Evolutionary conservation across 805 yeast genomes (phyloP).

Genomic region (Ogataea paraovalis): DNA sequence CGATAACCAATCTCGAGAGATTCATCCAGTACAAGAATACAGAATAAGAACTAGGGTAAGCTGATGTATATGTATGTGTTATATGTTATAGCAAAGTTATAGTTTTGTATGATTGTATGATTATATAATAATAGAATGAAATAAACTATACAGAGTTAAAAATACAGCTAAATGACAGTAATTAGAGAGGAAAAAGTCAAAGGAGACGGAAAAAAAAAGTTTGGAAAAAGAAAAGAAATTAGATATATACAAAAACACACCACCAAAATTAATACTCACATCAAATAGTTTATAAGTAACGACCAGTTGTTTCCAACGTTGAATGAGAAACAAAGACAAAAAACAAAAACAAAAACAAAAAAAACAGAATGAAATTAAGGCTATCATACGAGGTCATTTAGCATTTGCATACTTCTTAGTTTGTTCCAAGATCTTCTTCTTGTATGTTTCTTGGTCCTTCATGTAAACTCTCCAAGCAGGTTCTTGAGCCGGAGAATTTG

Average conservation of each 20-base stretch:
- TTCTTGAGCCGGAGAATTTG: slow-evolving; percentile 95
- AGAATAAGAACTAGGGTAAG: slow-evolving; percentile 28
- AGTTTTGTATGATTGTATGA: too few relatives aligned
- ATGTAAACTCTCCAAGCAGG: slow-evolving; percentile 90
- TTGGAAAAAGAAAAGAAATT: not conserved
- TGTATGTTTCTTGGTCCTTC: slow-evolving; percentile 65
- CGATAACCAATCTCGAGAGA: slow-evolving; percentile 60
- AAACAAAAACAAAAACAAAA: too few relatives aligned
- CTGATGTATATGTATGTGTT: not conserved
- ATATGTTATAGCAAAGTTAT: too few relatives aligned
- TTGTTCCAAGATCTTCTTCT: slow-evolving; percentile 75
- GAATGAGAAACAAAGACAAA: too few relatives aligned
- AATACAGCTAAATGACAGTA: slow-evolving; percentile 1
- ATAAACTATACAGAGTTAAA: slow-evolving; percentile 3
- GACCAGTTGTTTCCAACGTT: too few relatives aligned
- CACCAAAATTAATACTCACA: too few relatives aligned
- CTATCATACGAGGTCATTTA: slow-evolving; percentile 4
- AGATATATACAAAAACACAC: not conserved
- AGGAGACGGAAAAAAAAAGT: not conserved
- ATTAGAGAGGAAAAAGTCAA: too few relatives aligned
- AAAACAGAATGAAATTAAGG: too few relatives aligned
- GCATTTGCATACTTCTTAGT: slow-evolving; percentile 61
- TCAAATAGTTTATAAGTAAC: too few relatives aligned
- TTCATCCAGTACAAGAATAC: slow-evolving; percentile 71
- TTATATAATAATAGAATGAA: not conserved